Percentiles rank a stretch among this genome's conserved stretches.
Evolutionary conservation across 139 green algal genomes (phyloP).

Genomic region (Chlorella sp.): DNA sequence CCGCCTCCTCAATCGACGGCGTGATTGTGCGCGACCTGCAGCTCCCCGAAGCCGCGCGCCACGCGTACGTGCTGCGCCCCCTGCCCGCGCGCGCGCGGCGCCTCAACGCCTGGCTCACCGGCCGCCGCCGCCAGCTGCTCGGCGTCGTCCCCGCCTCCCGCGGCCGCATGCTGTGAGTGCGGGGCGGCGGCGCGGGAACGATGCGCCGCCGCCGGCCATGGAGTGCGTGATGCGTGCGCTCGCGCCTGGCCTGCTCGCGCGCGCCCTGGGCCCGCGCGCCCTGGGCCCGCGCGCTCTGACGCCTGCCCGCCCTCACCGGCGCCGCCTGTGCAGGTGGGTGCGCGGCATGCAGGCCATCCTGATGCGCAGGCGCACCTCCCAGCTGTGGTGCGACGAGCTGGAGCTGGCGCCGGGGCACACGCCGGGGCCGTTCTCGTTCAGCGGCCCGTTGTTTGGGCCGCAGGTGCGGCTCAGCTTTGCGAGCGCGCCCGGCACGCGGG

Average conservation of each 20-base stretch:
- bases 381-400: not conserved
- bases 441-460: slow-evolving; percentile 2
- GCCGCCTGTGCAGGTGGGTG: slow-evolving; percentile 34
- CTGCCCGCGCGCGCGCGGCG: slow-evolving; percentile 43
- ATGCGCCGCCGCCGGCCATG: too few relatives aligned
- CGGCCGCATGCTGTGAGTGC: slow-evolving; percentile 19
- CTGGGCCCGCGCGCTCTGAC: too few relatives aligned
- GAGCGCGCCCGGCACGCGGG: not conserved
- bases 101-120: slow-evolving; percentile 24
- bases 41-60: slow-evolving; percentile 35
- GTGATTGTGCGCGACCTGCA: slow-evolving; percentile 56
- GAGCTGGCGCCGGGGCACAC: not conserved
- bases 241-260: too few relatives aligned
- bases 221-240: too few relatives aligned
- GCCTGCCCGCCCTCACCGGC: not conserved
- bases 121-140: slow-evolving; percentile 38
- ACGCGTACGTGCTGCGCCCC: slow-evolving; percentile 55
- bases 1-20: slow-evolving; percentile 40
- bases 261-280: too few relatives aligned
- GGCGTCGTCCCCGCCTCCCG: slow-evolving; percentile 5
- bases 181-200: too few relatives aligned
- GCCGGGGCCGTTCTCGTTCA: not conserved
- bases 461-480: slow-evolving; percentile 5
- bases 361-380: slow-evolving; percentile 34
- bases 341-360: slow-evolving; percentile 39